Conservation (phyloP, 768 basidiomycete species). For the Coprinopsis cinerea region DNA sequence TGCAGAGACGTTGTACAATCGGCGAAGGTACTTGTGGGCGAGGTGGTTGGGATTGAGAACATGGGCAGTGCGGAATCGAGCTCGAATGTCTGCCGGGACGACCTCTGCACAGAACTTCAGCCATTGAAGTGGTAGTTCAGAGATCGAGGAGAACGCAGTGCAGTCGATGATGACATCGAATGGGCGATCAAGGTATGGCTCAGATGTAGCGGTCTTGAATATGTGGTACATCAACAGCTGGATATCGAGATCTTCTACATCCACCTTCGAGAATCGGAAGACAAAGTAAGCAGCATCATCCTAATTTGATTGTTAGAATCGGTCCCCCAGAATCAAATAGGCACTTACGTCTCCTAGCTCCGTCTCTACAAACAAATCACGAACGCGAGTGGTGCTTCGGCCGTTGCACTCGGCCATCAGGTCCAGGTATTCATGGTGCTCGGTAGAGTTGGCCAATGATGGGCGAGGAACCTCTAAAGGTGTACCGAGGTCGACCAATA, state of each 20-base stretch:
- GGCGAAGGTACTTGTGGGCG: constrained; percentile 67
- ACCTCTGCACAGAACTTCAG: constrained; percentile 72
- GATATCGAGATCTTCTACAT: constrained; percentile 75
- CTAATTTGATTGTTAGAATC: constrained; percentile 16
- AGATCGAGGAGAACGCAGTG: constrained; percentile 67
- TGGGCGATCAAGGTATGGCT: constrained; percentile 38
- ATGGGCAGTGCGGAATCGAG: constrained; percentile 53
- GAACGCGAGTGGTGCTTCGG: constrained; percentile 54
- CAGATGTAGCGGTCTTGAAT: constrained; percentile 57
- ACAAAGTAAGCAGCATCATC: constrained; percentile 54
- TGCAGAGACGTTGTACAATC: constrained; percentile 67
- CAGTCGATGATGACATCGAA: constrained; percentile 81
- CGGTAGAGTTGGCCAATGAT: constrained; percentile 38
- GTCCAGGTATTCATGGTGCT: constrained; percentile 62
- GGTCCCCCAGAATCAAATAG: background rate
- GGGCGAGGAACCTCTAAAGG: constrained; percentile 61
- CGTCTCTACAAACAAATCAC: constrained; percentile 60
- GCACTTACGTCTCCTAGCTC: constrained; percentile 39
- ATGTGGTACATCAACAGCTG: constrained; percentile 75
- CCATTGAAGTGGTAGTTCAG: constrained; percentile 80
- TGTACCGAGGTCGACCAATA: constrained; percentile 73
- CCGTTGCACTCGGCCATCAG: constrained; percentile 61
- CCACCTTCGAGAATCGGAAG: constrained; percentile 60
- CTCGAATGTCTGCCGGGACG: constrained; percentile 63
- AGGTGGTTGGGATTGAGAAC: constrained; percentile 71